Base-by-base conservation (phyloP, 2,329 filamentous ascomycete species). In the Xylaria sp. region DNA sequence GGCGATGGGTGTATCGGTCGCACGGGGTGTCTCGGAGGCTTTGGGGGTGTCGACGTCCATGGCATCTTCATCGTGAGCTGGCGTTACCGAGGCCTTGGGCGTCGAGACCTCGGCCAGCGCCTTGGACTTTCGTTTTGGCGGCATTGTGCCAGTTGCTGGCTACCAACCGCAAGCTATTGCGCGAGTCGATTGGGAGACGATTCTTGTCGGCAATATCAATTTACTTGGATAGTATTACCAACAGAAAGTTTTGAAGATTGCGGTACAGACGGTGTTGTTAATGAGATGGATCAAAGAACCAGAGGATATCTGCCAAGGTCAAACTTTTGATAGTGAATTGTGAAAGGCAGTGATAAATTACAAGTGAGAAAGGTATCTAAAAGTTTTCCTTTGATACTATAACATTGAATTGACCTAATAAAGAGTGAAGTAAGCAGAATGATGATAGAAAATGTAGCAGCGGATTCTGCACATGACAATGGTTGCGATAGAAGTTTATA, bases 91-190 rank as follows among this genome's bases (percentile, higher is more conserved):
- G 12, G 79, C 76, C 35, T 80, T 79, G 18, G 80, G 86, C n/a
- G 88, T 90, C 16, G 88, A 87, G 58, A 85, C 84, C 37, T 87
- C 84, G 63, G 84, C 85, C 53, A 85, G 81, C 59, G 78, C 81
- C 75, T 88, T 91, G 44, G 86, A 85, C 75, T 89, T 91, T 79
- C 93, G 94, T 72, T 88, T 87, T 1, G 91, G 91, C 63, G 91
- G 88, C 91, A 93, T 93, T 54, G 72, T 77, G 67, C 18, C 18
- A n/a, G 59, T 53, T 25, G 25, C 32, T 35, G 6, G 13, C 8
- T 48, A 35, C 6, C 32, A 10, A 32, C 63, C 25, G 37, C 23
- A 13, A 51, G 32, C 23, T 55, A 27, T 57, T 47, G 9, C 23
- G 18, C 40, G 10, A 25, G 35, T 47, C 9, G 6, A 8, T 47